Conservation (phyloP, 257 asterid genomes). For the Fraxinus americana region DNA sequence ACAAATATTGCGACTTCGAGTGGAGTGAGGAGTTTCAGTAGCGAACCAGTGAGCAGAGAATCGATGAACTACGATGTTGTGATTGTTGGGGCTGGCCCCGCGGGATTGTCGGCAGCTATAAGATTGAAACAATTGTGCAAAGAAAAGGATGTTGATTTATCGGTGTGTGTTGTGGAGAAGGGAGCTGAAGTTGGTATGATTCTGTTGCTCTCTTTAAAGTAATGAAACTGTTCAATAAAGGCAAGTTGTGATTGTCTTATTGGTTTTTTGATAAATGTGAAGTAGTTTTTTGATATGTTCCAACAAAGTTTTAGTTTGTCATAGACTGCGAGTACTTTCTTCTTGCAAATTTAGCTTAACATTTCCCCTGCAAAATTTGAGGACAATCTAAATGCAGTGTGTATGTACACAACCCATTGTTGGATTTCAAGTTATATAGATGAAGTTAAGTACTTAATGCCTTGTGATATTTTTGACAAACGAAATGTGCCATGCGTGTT, state of each 20-base stretch:
- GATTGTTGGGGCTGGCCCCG: slow-evolving; percentile 97
- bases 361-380: background rate
- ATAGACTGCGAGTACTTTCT: background rate
- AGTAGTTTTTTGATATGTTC: background rate
- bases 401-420: background rate
- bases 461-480: too few relatives aligned
- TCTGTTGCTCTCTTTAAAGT: background rate
- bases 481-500: too few relatives aligned
- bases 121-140: slow-evolving; percentile 81
- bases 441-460: background rate
- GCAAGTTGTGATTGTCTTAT: background rate
- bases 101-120: slow-evolving; percentile 96
- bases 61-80: slow-evolving; percentile 82
- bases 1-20: slow-evolving; percentile 24
- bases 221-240: background rate
- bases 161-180: slow-evolving; percentile 95
- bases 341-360: background rate
- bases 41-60: slow-evolving; percentile 62
- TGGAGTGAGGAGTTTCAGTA: slow-evolving; percentile 46
- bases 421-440: background rate
- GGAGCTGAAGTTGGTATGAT: slow-evolving; percentile 93
- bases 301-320: background rate
- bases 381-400: background rate
- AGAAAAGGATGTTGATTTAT: slow-evolving; percentile 70
- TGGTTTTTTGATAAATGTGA: background rate